Evolutionary conservation across 352 stramenopile genomes (phyloP).

Genomic region (Blastocystis sp.): DNA sequence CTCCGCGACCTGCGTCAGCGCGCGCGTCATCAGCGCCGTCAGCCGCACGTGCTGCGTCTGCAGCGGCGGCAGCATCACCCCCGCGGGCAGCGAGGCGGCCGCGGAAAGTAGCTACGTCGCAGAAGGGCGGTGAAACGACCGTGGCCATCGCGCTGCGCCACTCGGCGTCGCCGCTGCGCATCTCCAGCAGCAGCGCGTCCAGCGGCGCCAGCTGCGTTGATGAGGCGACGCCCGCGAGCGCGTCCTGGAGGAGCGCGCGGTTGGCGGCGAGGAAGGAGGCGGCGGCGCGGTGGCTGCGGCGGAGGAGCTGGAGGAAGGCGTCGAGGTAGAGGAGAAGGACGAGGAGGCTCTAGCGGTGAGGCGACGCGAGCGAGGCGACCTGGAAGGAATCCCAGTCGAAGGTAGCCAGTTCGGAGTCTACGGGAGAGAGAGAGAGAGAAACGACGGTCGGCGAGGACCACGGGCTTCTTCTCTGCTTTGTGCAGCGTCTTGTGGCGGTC

Average conservation of each 20-base stretch:
- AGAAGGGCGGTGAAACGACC: background rate
- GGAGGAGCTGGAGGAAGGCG: background rate
- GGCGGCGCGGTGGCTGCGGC: background rate
- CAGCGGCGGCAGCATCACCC: background rate
- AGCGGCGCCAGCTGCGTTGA: background rate
- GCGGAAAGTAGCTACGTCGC: background rate
- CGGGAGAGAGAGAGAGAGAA: background rate
- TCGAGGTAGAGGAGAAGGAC: background rate
- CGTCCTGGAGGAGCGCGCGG: background rate
- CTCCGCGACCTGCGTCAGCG: background rate
- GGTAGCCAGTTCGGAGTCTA: background rate
- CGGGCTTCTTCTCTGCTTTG: background rate
- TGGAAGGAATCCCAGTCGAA: conserved; percentile 1
- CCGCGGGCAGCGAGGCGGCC: background rate
- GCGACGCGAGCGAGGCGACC: background rate
- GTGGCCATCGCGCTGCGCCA: background rate
- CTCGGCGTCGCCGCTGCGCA: background rate
- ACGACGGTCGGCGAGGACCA: background rate
- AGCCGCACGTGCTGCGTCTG: background rate
- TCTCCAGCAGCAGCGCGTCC: background rate
- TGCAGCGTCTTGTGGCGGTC: background rate
- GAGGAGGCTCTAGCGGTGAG: background rate
- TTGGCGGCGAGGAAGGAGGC: background rate
- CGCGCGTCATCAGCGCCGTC: background rate
- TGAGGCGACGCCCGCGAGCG: background rate